Evolutionary conservation across 2,329 filamentous ascomycete genomes (phyloP).

Genomic region (Pseudomassariella vexata): DNA sequence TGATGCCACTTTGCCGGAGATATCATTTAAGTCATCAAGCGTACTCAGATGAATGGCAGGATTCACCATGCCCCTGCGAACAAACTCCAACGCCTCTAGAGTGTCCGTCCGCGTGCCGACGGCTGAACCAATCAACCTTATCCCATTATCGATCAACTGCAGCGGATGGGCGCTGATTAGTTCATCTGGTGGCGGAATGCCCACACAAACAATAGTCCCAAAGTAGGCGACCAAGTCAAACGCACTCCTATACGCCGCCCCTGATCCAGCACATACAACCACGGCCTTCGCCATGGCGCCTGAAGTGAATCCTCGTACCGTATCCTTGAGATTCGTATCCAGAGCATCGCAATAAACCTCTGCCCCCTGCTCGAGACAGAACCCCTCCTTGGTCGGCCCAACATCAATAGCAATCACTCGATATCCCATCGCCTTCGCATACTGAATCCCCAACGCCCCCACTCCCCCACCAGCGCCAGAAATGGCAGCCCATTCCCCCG

Average conservation of each 20-base stretch:
- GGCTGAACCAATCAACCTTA: slow-evolving; percentile 26
- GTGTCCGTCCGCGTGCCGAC: slow-evolving; percentile 32
- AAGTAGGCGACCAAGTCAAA: slow-evolving; percentile 29
- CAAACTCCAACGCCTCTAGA: slow-evolving; percentile 33
- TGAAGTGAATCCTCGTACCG: slow-evolving; percentile 17
- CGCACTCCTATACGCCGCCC: slow-evolving; percentile 26
- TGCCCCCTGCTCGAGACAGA: slow-evolving; percentile 25
- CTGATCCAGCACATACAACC: slow-evolving; percentile 23
- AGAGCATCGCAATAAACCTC: slow-evolving; percentile 31
- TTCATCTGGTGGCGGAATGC: slow-evolving; percentile 23
- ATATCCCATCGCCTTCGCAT: slow-evolving; percentile 35
- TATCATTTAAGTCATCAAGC: neutral
- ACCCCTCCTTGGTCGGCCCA: slow-evolving; percentile 21
- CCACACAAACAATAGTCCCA: slow-evolving; percentile 33
- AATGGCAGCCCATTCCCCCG: slow-evolving; percentile 30
- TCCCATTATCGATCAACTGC: slow-evolving; percentile 27
- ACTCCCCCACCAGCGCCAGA: slow-evolving; percentile 34
- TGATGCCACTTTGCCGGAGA: neutral
- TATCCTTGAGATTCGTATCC: slow-evolving; percentile 15
- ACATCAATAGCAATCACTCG: slow-evolving; percentile 32
- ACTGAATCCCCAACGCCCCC: slow-evolving; percentile 31
- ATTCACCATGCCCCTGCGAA: slow-evolving; percentile 23
- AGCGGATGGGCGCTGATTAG: slow-evolving; percentile 26
- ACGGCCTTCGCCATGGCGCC: slow-evolving; percentile 19
- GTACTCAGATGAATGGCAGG: slow-evolving; percentile 10